Percentiles rank a stretch among this genome's conserved stretches.
Evolutionary conservation across 192 early-diverging fungal genomes (phyloP).

Genomic region (Diversispora epigaea): DNA sequence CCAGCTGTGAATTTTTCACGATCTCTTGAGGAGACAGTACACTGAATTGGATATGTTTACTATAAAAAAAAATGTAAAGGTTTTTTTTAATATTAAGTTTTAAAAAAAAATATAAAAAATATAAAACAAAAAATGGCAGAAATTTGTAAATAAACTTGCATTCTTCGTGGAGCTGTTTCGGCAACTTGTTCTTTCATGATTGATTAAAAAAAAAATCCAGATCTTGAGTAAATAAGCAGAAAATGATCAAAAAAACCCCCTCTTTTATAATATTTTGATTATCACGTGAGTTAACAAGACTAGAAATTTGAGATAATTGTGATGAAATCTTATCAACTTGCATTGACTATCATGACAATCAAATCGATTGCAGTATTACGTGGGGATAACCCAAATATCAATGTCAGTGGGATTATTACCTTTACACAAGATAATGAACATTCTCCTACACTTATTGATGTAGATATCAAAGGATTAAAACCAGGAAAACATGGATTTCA

Average conservation of each 20-base stretch:
- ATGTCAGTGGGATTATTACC: slow-evolving; percentile 66
- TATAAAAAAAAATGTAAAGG: slow-evolving; percentile 37
- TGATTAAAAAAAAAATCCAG: not conserved
- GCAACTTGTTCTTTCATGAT: slow-evolving; percentile 79
- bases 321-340: not conserved
- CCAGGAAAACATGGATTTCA: slow-evolving; percentile 88
- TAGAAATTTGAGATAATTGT: not conserved
- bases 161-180: slow-evolving; percentile 44
- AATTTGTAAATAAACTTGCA: not conserved
- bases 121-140: not conserved
- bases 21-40: slow-evolving; percentile 87
- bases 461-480: slow-evolving; percentile 59
- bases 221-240: no score
- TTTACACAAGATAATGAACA: slow-evolving; percentile 67
- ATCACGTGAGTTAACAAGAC: not conserved
- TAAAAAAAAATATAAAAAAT: not conserved
- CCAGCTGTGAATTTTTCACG: slow-evolving; percentile 85
- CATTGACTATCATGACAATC: not conserved
- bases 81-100: not conserved
- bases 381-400: not conserved
- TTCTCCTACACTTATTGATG: slow-evolving; percentile 55
- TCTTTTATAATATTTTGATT: no score
- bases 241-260: no score
- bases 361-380: not conserved
- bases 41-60: slow-evolving; percentile 93